Percentiles rank a stretch among this genome's conserved stretches.
phyloP scores from a whole-genome alignment of 345 rosid species.

The Noccaea caerulescens region DNA sequence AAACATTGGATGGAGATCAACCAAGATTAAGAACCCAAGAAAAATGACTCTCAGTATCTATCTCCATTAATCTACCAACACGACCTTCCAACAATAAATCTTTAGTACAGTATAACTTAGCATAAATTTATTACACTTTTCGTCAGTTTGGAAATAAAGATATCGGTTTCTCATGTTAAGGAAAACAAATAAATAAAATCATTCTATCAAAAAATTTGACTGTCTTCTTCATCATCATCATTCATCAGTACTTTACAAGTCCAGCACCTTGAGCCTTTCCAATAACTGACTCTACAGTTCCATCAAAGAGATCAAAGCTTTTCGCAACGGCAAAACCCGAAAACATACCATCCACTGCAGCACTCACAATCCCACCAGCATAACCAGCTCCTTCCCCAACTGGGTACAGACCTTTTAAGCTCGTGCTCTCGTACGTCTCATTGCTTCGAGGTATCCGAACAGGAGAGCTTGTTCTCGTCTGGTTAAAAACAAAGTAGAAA shows the following conservation, averaged over 20 bases:
- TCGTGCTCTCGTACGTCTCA: slow-evolving; percentile 77
- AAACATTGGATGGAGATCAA: too few species aligned
- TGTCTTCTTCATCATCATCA: slow-evolving; percentile 25
- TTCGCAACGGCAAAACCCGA: slow-evolving; percentile 88
- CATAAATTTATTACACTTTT: too few species aligned
- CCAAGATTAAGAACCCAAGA: too few species aligned
- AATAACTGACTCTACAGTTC: slow-evolving; percentile 61
- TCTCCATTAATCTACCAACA: too few species aligned
- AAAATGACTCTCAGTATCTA: too few species aligned
- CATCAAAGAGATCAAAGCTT: slow-evolving; percentile 55
- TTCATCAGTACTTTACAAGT: slow-evolving; percentile 58
- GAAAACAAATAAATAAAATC: too few species aligned
- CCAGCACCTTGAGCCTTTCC: slow-evolving; percentile 75
- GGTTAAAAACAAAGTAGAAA: slow-evolving; percentile 18
- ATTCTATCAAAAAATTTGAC: not conserved
- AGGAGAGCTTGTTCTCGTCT: slow-evolving; percentile 96
- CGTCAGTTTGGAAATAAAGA: too few species aligned
- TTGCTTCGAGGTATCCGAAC: slow-evolving; percentile 69
- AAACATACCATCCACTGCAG: slow-evolving; percentile 96
- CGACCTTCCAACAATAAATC: too few species aligned
- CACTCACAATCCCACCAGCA: slow-evolving; percentile 98
- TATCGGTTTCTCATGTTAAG: too few species aligned
- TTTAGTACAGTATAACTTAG: too few species aligned
- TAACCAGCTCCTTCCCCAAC: slow-evolving; percentile 99
- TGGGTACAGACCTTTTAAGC: slow-evolving; percentile 83